A percentile compares a stretch with the other conserved stretches of the same genome.
phyloP scores from a whole-genome alignment of 805 yeast genomes.

The Debaryomyces hansenii region DNA sequence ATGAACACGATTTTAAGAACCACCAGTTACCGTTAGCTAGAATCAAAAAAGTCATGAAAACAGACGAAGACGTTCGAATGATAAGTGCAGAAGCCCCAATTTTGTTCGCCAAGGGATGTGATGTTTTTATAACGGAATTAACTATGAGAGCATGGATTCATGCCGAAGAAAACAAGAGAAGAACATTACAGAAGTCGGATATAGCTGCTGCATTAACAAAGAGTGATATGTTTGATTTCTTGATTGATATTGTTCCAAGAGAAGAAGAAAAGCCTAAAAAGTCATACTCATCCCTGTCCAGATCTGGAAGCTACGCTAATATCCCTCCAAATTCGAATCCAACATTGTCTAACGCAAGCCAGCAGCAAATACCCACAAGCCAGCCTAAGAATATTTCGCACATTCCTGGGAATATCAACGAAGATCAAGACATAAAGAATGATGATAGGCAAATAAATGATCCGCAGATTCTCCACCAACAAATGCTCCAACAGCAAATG shows the following conservation, averaged over 20 bases:
- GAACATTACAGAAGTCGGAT: slow-evolving; percentile 92
- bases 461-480: slow-evolving; percentile 15
- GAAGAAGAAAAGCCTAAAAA: slow-evolving; percentile 69
- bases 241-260: slow-evolving; percentile 94
- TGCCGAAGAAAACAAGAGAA: slow-evolving; percentile 92
- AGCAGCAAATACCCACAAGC: slow-evolving; percentile 1
- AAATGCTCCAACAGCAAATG: slow-evolving; percentile 16
- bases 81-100: slow-evolving; percentile 98
- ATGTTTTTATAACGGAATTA: slow-evolving; percentile 91
- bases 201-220: slow-evolving; percentile 94
- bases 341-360: background rate
- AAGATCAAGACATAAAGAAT: background rate
- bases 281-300: slow-evolving; percentile 18
- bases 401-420: background rate
- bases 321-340: slow-evolving; percentile 4
- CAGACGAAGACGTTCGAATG: slow-evolving; percentile 97
- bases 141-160: slow-evolving; percentile 99
- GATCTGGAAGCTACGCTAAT: slow-evolving; percentile 19
- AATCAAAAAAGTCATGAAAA: slow-evolving; percentile 96
- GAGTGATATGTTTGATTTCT: slow-evolving; percentile 95
- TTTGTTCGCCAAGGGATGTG: slow-evolving; percentile 96
- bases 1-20: slow-evolving; percentile 86
- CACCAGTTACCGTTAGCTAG: slow-evolving; percentile 95
- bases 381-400: slow-evolving; percentile 4
- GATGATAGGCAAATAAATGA: background rate